Base-by-base conservation (phyloP, 1,284 basidiomycete genomes). In the Fistulinella cinereoalba region DNA sequence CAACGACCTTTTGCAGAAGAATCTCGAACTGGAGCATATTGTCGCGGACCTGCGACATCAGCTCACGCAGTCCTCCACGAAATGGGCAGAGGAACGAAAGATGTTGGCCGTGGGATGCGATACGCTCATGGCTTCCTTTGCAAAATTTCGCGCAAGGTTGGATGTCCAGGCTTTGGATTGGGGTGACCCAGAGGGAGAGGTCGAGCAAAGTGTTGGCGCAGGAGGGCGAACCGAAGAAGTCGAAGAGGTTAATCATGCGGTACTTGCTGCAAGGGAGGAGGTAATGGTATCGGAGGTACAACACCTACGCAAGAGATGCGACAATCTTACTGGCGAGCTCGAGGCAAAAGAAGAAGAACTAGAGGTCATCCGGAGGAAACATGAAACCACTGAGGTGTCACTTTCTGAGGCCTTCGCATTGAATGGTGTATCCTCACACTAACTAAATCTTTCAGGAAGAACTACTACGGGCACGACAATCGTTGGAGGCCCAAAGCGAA, bases 1-100 rank as follows among this genome's bases (percentile, higher is more conserved):
- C 42, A 50, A 61, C 42, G 56, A 61, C 25, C 58, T 61, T 21
- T 43, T 61, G 19, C 59, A 61, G 25, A 61, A 61, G 51, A 61
- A 61, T 40, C 60, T 57, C 46, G 59, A 61, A 31, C 58, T 61
- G 33, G 59, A 61, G 45, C 59, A 61, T 18, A 41, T 60, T 4
- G 62, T 61, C 18, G 59, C 59, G 15, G 59, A 65, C 43, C 29
- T 61, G 19, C 58, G 62, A 5, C 60, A 61, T 32, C 62, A 61
- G 42, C 60, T 65, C 43, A 61, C 59, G 36, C 58, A 61, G 37
- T 61, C 62, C 16, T 47, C 56, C 16, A 60, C 59, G 31, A 64
- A 59, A 49, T 65, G 59, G 62, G 62, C 53, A 6, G 62, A 61
- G 32, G 59, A 61, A 49, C 59, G 62, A 37, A 61, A 61, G 42